Conservation (phyloP, 192 early-diverging fungal species). For the Coemansia brasiliensis region DNA sequence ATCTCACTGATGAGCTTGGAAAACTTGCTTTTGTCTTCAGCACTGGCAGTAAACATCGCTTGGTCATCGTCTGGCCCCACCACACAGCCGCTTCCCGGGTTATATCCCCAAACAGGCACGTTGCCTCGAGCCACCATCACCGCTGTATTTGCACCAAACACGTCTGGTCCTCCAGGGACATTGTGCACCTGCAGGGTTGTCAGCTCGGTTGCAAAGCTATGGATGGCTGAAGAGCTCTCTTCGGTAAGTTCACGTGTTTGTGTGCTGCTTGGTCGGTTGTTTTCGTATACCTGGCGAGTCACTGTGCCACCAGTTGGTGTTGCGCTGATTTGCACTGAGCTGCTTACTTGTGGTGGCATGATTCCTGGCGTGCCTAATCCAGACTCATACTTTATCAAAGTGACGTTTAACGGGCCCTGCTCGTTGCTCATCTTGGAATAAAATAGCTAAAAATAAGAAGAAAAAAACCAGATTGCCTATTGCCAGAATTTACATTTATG, state of each 20-base stretch:
- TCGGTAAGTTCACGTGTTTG: conserved; percentile 17
- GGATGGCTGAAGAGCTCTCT: conserved; percentile 4
- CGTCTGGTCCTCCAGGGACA: conserved; percentile 21
- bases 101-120: conserved; percentile 32
- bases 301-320: conserved; percentile 22
- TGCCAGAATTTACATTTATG: background rate
- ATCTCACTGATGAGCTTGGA: conserved; percentile 16
- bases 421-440: conserved; percentile 15
- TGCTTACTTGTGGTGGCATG: conserved; percentile 31
- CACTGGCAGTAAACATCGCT: background rate
- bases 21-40: conserved; percentile 30
- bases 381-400: conserved; percentile 38
- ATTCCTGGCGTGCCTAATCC: conserved; percentile 42
- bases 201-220: conserved; percentile 20
- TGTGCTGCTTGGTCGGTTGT: conserved; percentile 17
- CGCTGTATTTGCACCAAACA: conserved; percentile 44
- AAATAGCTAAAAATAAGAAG: background rate
- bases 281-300: conserved; percentile 17
- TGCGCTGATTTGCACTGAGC: conserved; percentile 26
- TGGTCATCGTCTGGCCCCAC: conserved; percentile 18
- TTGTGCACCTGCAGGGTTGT: conserved; percentile 10
- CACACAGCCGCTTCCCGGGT: conserved; percentile 24
- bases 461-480: background rate
- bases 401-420: conserved; percentile 21
- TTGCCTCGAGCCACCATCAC: conserved; percentile 34